Percentiles rank a stretch among this genome's conserved stretches.
These are phyloP conservation scores for Picochlorum sp. DNA, from an alignment of 139 green algal species.

Conservation along the genomic window DNA sequence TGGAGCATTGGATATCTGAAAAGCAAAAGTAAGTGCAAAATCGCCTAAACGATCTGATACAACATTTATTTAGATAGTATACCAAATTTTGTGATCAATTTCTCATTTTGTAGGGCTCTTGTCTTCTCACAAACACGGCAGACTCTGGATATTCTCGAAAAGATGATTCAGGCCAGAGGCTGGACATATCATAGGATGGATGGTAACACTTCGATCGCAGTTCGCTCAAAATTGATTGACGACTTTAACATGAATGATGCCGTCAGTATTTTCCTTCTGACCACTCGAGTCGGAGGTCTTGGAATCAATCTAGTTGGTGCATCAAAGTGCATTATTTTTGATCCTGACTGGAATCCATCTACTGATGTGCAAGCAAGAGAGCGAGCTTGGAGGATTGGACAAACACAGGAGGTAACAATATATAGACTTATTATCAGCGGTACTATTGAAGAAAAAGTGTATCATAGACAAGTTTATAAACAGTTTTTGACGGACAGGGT, in stretches of 20 bases:
- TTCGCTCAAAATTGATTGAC: conserved; percentile 66
- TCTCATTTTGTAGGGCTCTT: conserved; percentile 25
- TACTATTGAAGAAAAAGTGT: conserved; percentile 98
- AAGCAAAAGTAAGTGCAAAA: not conserved
- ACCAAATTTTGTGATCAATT: not conserved
- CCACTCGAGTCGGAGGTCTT: conserved; percentile 92
- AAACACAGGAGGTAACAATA: conserved; percentile 80
- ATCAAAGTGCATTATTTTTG: conserved; percentile 89
- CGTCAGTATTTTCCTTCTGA: conserved; percentile 89
- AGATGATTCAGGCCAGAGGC: conserved; percentile 13
- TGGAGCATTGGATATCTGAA: conserved; percentile 62
- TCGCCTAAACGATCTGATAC: not conserved
- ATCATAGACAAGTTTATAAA: conserved; percentile 73
- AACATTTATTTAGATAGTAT: not conserved
- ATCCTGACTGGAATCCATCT: conserved; percentile 97
- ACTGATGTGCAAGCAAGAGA: conserved; percentile 86
- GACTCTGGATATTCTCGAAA: conserved; percentile 98
- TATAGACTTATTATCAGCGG: conserved; percentile 90
- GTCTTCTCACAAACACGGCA: conserved; percentile 90
- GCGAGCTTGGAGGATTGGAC: conserved; percentile 92
- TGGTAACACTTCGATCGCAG: conserved; percentile 62
- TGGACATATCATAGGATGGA: conserved; percentile 83
- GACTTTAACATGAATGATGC: conserved; percentile 71
- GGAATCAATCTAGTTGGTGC: conserved; percentile 92
- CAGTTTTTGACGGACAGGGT: conserved; percentile 45